These are phyloP conservation scores for Puccinia hordei DNA, from an alignment of 1,284 basidiomycete genomes.

Conservation along the genomic window DNA sequence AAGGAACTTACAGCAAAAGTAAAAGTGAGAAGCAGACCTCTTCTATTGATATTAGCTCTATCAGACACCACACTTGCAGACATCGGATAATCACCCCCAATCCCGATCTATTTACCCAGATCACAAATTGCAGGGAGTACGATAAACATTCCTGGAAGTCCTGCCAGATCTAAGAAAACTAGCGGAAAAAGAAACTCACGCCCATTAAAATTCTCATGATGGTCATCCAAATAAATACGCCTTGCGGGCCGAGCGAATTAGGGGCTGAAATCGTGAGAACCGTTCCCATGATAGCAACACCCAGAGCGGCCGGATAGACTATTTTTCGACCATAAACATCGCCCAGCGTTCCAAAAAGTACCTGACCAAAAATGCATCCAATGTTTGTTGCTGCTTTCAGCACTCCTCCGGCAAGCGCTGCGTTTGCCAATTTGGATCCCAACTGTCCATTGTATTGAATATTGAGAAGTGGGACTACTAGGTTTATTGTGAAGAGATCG, in stretches of 20 bases:
- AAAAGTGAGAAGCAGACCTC: conserved; percentile 26
- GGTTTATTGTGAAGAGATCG: conserved; percentile 34
- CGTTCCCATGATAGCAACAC: conserved; percentile 2
- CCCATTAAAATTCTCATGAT: conserved; percentile 13
- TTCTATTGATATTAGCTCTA: conserved; percentile 17
- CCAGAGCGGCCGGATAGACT: conserved; percentile 15
- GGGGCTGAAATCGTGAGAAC: conserved; percentile 13
- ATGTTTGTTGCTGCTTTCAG: conserved; percentile 34
- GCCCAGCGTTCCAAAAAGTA: conserved; percentile 11
- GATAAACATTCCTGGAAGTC: too few relatives aligned
- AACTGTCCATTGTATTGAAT: conserved; percentile 24
- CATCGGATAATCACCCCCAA: conserved; percentile 40
- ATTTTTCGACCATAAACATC: conserved; percentile 21
- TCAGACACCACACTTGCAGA: conserved; percentile 30
- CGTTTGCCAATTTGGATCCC: conserved; percentile 19
- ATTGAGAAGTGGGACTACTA: conserved; percentile 29
- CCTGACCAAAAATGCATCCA: conserved; percentile 21
- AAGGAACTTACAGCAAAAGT: conserved; percentile 21
- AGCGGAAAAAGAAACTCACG: conserved; percentile 14
- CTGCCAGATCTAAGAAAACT: neutral
- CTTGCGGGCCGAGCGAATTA: neutral
- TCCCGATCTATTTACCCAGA: conserved; percentile 13
- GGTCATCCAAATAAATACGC: conserved; percentile 35
- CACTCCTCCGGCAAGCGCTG: conserved; percentile 14
- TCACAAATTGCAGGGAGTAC: too few relatives aligned